Conservation (phyloP, 2,329 filamentous ascomycete species). For the Magnaporthales sp. region DNA sequence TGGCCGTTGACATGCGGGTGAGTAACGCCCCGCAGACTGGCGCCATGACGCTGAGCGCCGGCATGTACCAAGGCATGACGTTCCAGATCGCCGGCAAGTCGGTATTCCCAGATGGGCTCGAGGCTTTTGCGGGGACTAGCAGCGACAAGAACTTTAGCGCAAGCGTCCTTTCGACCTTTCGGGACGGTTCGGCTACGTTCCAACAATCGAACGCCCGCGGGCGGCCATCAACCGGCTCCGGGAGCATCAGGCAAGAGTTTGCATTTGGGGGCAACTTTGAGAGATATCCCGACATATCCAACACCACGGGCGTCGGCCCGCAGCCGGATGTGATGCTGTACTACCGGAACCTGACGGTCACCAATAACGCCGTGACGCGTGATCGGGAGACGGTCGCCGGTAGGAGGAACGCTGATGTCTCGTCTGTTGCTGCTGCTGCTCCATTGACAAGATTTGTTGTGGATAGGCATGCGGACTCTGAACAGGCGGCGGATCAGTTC, state of each 20-base stretch:
- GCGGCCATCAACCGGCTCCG: conserved; percentile 37
- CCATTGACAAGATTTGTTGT: neutral
- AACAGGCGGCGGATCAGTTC: neutral
- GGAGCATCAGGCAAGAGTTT: conserved; percentile 48
- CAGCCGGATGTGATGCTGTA: conserved; percentile 38
- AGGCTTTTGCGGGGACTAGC: conserved; percentile 37
- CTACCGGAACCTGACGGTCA: conserved; percentile 42
- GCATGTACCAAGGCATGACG: conserved; percentile 31
- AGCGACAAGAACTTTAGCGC: conserved; percentile 8
- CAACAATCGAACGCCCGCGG: conserved; percentile 31
- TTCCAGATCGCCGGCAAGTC: conserved; percentile 27
- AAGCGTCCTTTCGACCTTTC: conserved; percentile 39
- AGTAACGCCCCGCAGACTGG: conserved; percentile 22
- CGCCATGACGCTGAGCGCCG: conserved; percentile 31
- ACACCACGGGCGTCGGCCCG: conserved; percentile 13
- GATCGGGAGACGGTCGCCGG: conserved; percentile 32
- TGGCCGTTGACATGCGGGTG: conserved; percentile 47
- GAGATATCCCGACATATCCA: conserved; percentile 4
- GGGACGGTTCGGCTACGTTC: conserved; percentile 51
- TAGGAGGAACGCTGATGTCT: neutral
- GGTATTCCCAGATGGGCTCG: conserved; percentile 50
- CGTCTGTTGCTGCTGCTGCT: neutral
- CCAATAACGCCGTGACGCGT: conserved; percentile 41
- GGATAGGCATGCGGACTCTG: neutral
- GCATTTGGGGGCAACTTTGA: conserved; percentile 36